Evolutionary conservation across 257 asterid genomes (phyloP).

Genomic region (Prunella vulgaris): DNA sequence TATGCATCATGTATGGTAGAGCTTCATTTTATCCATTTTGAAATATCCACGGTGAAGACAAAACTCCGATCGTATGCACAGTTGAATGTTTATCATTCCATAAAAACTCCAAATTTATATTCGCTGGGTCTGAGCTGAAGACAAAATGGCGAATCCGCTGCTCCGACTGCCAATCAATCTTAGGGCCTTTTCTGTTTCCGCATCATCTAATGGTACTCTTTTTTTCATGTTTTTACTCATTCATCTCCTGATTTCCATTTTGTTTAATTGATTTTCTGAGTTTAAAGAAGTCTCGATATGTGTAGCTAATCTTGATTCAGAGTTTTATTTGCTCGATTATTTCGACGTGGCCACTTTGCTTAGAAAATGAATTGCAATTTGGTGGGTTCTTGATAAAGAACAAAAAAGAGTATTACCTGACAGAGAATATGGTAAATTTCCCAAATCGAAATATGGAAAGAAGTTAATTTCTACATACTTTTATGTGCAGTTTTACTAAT

Average conservation of each 20-base stretch:
- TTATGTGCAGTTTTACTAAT: not conserved
- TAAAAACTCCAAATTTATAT: no score
- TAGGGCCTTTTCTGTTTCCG: constrained; percentile 53
- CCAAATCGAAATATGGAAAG: no score
- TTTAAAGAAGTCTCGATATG: no score
- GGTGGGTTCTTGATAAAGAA: not conserved
- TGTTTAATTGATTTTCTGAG: not conserved
- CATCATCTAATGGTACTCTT: constrained; percentile 60
- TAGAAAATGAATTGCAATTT: not conserved
- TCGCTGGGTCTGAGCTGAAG: not conserved
- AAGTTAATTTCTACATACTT: no score
- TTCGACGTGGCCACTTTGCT: no score
- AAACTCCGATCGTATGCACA: no score
- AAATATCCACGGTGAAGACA: no score
- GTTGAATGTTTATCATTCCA: no score
- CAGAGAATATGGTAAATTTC: no score
- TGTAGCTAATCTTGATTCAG: not conserved
- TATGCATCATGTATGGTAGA: no score
- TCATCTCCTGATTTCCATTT: not conserved
- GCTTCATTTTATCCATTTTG: no score
- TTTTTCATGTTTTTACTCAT: not conserved
- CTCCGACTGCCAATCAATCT: constrained; percentile 43
- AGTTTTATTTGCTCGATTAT: not conserved
- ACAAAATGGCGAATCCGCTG: constrained; percentile 46
- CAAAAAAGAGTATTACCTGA: no score